phyloP scores from a whole-genome alignment of 345 rosid genomes.

The Acer yangbiense region DNA sequence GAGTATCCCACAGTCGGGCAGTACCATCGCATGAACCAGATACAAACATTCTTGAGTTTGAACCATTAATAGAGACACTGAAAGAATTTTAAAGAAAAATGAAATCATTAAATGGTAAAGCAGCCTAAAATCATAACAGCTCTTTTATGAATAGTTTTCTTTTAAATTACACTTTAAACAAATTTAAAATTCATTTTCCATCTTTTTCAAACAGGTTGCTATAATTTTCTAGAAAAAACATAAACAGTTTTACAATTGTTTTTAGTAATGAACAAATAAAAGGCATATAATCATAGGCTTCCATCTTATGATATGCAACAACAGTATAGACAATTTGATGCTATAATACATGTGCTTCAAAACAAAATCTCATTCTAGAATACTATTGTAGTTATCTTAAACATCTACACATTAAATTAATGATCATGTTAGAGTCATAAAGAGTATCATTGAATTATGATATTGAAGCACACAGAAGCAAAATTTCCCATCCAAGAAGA shows the following conservation, averaged over 20 bases:
- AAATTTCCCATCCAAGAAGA: background rate
- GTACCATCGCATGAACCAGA: conserved; percentile 96
- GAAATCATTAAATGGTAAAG: conserved; percentile 12
- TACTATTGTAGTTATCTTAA: background rate
- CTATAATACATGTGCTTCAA: conserved; percentile 1
- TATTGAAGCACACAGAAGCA: background rate
- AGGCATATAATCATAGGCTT: background rate
- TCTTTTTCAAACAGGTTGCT: conserved; percentile 2
- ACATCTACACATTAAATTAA: background rate
- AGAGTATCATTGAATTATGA: background rate
- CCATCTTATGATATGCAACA: conserved; percentile 8
- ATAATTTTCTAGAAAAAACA: background rate
- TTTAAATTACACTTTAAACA: background rate
- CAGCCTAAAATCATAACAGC: conserved; percentile 1
- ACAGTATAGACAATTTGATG: conserved; percentile 4
- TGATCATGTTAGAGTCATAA: background rate
- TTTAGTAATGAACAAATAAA: background rate
- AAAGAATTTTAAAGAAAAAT: conserved; percentile 19
- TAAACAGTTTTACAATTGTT: background rate
- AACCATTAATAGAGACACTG: conserved; percentile 82
- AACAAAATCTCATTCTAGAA: conserved; percentile 9
- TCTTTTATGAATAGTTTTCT: background rate
- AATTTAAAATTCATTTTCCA: conserved; percentile 1
- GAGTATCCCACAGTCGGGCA: conserved; percentile 93
- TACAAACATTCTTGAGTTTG: conserved; percentile 76